phyloP scores from a whole-genome alignment of 1,284 basidiomycete genomes.

The Microbotryum scabiosae region DNA sequence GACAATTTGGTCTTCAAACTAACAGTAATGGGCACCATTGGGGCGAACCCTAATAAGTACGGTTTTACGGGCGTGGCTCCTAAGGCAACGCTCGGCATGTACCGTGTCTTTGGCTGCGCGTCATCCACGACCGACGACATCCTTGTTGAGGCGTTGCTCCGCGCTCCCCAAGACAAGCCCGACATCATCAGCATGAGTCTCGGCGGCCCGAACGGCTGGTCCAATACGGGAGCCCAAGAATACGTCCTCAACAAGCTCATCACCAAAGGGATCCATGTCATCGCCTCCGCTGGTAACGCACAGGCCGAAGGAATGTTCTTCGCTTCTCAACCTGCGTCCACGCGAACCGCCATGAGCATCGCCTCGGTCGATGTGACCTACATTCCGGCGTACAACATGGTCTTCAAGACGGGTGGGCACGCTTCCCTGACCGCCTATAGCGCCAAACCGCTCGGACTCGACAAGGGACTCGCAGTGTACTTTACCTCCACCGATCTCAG shows the following conservation, averaged over 20 bases:
- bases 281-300: constrained; percentile 20
- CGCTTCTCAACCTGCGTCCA: constrained; percentile 11
- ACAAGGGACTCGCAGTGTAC: constrained; percentile 34
- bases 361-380: constrained; percentile 10
- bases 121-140: constrained; percentile 10
- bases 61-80: constrained; percentile 32
- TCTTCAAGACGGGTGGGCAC: constrained; percentile 31
- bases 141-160: constrained; percentile 6
- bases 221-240: constrained; percentile 9
- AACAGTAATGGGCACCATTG: constrained; percentile 29
- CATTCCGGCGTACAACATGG: constrained; percentile 29
- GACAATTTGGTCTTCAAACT: neutral
- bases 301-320: constrained; percentile 26
- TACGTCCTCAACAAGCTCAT: constrained; percentile 16
- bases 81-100: constrained; percentile 27
- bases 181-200: constrained; percentile 24
- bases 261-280: constrained; percentile 7
- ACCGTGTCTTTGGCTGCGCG: constrained; percentile 22
- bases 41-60: constrained; percentile 28
- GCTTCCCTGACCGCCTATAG: constrained; percentile 33
- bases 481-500: constrained; percentile 35
- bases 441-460: constrained; percentile 21
- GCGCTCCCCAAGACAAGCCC: constrained; percentile 9
- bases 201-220: constrained; percentile 17
- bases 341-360: constrained; percentile 3